A percentile compares a stretch with the other conserved stretches of the same genome.
Conservation (phyloP, 2,329 filamentous ascomycete species). For the Fusarium nodosum region DNA sequence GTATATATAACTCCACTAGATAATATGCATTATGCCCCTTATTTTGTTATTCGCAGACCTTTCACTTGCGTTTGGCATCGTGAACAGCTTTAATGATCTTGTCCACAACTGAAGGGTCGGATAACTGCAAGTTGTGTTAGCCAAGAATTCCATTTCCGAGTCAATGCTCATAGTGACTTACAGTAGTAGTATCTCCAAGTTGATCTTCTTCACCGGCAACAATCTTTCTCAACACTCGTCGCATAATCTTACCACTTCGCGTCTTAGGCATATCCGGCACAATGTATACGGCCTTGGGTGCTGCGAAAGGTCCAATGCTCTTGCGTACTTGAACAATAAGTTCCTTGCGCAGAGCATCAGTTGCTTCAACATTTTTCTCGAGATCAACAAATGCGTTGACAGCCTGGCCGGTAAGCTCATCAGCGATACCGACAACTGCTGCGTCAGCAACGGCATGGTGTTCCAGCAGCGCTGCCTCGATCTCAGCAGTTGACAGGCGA, state of each 20-base stretch:
- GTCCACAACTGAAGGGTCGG: slow-evolving; percentile 88
- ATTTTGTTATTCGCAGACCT: background rate
- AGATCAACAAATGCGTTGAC: slow-evolving; percentile 97
- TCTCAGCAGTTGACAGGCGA: slow-evolving; percentile 95
- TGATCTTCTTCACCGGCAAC: slow-evolving; percentile 97
- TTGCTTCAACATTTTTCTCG: slow-evolving; percentile 84
- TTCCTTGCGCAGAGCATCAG: slow-evolving; percentile 90
- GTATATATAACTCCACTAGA: slow-evolving; percentile 49
- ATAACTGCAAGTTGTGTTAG: slow-evolving; percentile 70
- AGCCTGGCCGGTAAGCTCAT: slow-evolving; percentile 96
- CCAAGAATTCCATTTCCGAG: background rate
- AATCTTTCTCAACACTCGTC: slow-evolving; percentile 96
- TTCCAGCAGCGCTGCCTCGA: slow-evolving; percentile 96
- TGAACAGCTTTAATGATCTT: slow-evolving; percentile 90
- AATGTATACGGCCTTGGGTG: slow-evolving; percentile 91
- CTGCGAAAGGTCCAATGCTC: slow-evolving; percentile 97
- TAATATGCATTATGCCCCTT: slow-evolving; percentile 34
- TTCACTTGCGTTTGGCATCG: slow-evolving; percentile 67
- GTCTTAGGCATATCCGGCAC: slow-evolving; percentile 98
- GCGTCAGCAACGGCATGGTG: slow-evolving; percentile 92
- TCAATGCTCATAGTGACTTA: slow-evolving; percentile 62
- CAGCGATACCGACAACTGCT: slow-evolving; percentile 91
- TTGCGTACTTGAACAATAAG: slow-evolving; percentile 94
- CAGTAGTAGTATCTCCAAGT: slow-evolving; percentile 91
- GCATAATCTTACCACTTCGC: slow-evolving; percentile 98